phyloP scores from a whole-genome alignment of 2,329 filamentous ascomycete species.

The Fonsecaea erecta region DNA sequence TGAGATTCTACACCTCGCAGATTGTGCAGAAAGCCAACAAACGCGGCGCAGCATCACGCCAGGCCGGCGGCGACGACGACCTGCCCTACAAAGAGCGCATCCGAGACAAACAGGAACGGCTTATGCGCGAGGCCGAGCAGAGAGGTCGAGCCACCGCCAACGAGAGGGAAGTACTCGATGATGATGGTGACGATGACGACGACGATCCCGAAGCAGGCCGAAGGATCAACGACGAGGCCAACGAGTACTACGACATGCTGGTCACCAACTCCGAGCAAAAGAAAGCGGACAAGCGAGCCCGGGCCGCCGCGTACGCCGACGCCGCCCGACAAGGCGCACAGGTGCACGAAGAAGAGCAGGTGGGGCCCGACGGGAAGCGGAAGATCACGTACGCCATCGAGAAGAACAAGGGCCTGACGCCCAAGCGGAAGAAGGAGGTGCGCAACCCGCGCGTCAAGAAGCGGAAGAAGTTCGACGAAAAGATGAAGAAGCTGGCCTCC shows the following conservation, averaged over 20 bases:
- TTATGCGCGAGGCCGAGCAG: constrained; percentile 86
- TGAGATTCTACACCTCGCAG: constrained; percentile 98
- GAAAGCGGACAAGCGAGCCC: constrained; percentile 75
- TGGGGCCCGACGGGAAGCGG: constrained; percentile 84
- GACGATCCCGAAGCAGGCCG: constrained; percentile 45
- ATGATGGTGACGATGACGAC: constrained; percentile 51
- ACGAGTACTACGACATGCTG: constrained; percentile 83
- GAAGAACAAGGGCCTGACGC: constrained; percentile 95
- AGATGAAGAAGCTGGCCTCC: constrained; percentile 93
- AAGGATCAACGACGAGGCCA: constrained; percentile 59
- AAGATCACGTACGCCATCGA: constrained; percentile 92
- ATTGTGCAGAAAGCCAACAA: constrained; percentile 94
- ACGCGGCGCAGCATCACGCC: constrained; percentile 65
- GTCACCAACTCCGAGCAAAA: constrained; percentile 60
- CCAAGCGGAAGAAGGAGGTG: constrained; percentile 89
- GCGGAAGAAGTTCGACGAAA: constrained; percentile 92
- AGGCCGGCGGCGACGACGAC: constrained; percentile 65
- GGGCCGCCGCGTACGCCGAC: constrained; percentile 60
- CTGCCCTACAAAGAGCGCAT: constrained; percentile 84
- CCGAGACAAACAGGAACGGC: constrained; percentile 79
- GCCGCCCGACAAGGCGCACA: constrained; percentile 62
- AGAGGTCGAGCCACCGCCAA: constrained; percentile 66
- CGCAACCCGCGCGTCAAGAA: constrained; percentile 97
- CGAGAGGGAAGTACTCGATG: constrained; percentile 70
- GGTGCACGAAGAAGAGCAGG: constrained; percentile 67